These are phyloP conservation scores for Flaveria linearis DNA, from an alignment of 129 eudicot species.

Conservation along the genomic window DNA sequence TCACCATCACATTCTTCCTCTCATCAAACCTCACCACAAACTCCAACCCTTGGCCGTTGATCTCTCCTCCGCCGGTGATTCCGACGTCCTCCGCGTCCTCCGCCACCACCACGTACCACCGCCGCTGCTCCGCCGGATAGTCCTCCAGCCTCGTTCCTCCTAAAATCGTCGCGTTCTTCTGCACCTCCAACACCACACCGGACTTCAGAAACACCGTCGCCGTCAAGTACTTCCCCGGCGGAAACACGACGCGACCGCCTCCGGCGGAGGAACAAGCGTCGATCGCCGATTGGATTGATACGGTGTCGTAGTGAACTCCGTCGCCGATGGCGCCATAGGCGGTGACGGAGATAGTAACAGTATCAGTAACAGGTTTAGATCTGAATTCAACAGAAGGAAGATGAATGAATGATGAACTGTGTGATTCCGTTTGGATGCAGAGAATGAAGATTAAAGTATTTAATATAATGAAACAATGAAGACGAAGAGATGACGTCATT, in stretches of 20 bases:
- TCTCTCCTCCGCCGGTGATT: constrained; percentile 90
- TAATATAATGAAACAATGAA: neutral
- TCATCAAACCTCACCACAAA: constrained; percentile 77
- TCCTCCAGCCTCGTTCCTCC: constrained; percentile 79
- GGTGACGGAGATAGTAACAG: constrained; percentile 54
- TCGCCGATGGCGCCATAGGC: constrained; percentile 71
- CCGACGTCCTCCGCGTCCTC: constrained; percentile 81
- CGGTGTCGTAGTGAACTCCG: constrained; percentile 79
- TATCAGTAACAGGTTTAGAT: constrained; percentile 26
- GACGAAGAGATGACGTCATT: constrained; percentile 29
- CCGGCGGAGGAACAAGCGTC: constrained; percentile 52
- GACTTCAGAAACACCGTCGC: constrained; percentile 69
- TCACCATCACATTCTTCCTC: constrained; percentile 98
- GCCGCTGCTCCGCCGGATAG: constrained; percentile 54
- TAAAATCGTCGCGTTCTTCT: constrained; percentile 53
- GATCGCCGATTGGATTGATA: constrained; percentile 74
- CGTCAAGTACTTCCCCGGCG: constrained; percentile 85
- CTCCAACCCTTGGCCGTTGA: constrained; percentile 84
- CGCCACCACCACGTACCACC: constrained; percentile 93
- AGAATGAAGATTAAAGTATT: constrained; percentile 19
- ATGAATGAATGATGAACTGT: constrained; percentile 46
- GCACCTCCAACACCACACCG: constrained; percentile 64
- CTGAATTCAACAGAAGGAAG: constrained; percentile 25
- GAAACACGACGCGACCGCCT: constrained; percentile 66
- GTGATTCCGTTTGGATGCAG: constrained; percentile 43